Evolutionary conservation across 164 flowering plant species (phyloP), one percentile per base, ranked within the genome.

Genomic region (Cinnamomum chago): DNA sequence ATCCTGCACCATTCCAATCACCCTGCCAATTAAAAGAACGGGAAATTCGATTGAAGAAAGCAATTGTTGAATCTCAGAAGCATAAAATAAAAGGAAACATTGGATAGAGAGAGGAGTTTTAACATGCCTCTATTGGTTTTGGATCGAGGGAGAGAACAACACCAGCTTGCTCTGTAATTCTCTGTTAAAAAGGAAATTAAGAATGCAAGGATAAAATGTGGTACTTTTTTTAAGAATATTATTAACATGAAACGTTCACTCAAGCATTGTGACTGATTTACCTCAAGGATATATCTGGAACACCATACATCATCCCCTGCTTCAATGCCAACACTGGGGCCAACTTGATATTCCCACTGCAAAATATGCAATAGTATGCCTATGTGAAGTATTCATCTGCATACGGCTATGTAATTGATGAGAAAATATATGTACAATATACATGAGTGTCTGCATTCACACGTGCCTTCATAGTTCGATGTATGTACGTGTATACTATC

Each of bases 301-400:
- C 85, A 80, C 99, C 99, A 96, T 40, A 94, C 82, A 72, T 96
- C 91, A 80, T 96, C 99, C 40, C 90, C 98, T 68, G 97, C 99
- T 62, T 92, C 98, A 81, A 96, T 96, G 24, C 99, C 98, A 55
- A 96, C 98, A 77, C 97, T 92, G 5, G 98, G 98, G 80, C 99
- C 99, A 2, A 95, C 99, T 90, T 95, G 99, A 82, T 85, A 95
- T 77, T 95, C 99, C 99, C 98, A 96, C 99, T 94, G 83, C 77
- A 84, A 10, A 64, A 35, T 12, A 68, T 18, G 18, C 60, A 55
- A 55, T 55, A 5, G 60, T 3, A 18, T 55, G 60, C 20, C 60
- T 3, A 18, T 55, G 60, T 55, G 60, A 55, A 55, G 60, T 55
- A 20, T 52, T 17, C 58, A 52, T 52, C 18, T 14, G 58, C 58